A percentile compares a stretch with the other conserved stretches of the same genome.
Evolutionary conservation across 2,329 filamentous ascomycete genomes (phyloP).

Genomic region (Kalmusia sp.): DNA sequence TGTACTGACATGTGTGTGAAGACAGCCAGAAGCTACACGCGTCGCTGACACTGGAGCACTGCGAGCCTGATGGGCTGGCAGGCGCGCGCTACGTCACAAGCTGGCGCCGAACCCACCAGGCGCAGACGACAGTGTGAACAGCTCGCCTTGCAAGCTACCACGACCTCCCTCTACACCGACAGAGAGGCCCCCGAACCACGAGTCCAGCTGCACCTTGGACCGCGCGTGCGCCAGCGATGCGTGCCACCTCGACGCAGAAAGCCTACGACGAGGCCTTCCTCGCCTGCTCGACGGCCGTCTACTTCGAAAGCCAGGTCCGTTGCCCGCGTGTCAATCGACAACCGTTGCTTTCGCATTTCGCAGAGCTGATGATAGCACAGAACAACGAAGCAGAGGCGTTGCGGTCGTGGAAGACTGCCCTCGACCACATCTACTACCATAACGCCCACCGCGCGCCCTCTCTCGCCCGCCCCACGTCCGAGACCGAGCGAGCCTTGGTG

Average conservation of each 20-base stretch:
- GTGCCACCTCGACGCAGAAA: constrained; percentile 81
- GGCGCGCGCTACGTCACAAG: too few relatives aligned
- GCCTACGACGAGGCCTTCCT: constrained; percentile 97
- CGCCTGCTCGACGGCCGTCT: constrained; percentile 92
- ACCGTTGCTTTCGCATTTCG: too few relatives aligned
- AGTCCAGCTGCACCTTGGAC: not conserved
- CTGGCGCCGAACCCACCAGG: too few relatives aligned
- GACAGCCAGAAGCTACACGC: too few relatives aligned
- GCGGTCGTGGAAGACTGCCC: constrained; percentile 85
- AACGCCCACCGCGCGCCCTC: constrained; percentile 77
- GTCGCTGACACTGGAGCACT: too few relatives aligned
- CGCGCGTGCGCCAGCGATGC: constrained; percentile 45
- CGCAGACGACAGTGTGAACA: too few relatives aligned
- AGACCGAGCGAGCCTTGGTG: constrained; percentile 82
- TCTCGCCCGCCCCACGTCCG: constrained; percentile 73
- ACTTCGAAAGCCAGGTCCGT: constrained; percentile 88
- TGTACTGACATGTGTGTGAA: too few relatives aligned
- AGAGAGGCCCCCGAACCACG: too few relatives aligned
- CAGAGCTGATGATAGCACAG: too few relatives aligned
- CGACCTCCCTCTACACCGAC: not conserved
- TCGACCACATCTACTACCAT: constrained; percentile 88
- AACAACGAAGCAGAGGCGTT: constrained; percentile 91
- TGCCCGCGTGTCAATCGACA: too few relatives aligned
- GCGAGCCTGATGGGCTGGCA: too few relatives aligned
- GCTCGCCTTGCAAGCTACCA: too few relatives aligned